These are phyloP conservation scores for Ogataea corticis DNA, from an alignment of 805 yeast genomes.

Conservation along the genomic window DNA sequence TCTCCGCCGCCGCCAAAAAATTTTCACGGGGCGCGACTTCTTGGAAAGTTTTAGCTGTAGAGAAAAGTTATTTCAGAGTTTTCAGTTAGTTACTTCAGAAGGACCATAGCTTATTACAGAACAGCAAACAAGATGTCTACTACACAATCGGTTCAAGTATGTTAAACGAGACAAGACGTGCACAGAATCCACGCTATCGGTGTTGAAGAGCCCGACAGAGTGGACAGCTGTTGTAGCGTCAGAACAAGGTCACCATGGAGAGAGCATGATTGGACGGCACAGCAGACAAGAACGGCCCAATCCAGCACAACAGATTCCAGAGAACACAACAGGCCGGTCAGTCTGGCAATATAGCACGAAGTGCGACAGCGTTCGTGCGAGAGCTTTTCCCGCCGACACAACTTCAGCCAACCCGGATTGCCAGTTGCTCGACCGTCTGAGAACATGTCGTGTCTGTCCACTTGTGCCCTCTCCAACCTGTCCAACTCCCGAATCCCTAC, in stretches of 20 bases:
- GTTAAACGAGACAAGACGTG: conserved; percentile 33
- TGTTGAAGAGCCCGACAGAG: no score
- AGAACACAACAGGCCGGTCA: no score
- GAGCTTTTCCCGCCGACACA: no score
- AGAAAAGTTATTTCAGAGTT: conserved; percentile 4
- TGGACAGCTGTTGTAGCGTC: no score
- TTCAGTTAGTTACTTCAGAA: conserved; percentile 1
- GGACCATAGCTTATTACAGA: conserved; percentile 1
- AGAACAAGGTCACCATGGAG: no score
- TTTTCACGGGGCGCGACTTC: conserved; percentile 6
- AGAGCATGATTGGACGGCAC: no score
- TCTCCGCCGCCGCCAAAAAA: background rate
- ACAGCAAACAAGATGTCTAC: conserved; percentile 42
- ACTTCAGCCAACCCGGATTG: no score
- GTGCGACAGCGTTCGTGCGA: no score
- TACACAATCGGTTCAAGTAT: conserved; percentile 86
- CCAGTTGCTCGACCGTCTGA: no score
- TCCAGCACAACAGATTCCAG: no score
- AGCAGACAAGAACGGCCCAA: background rate
- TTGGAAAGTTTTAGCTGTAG: background rate
- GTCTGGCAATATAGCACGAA: no score
- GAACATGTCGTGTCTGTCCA: background rate
- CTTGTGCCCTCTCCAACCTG: background rate
- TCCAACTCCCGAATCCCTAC: conserved; percentile 11
- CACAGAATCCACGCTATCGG: no score